Evolutionary conservation across 441 rosid species (phyloP), one percentile per base, ranked within the genome.

Genomic region (Populus hybrid): DNA sequence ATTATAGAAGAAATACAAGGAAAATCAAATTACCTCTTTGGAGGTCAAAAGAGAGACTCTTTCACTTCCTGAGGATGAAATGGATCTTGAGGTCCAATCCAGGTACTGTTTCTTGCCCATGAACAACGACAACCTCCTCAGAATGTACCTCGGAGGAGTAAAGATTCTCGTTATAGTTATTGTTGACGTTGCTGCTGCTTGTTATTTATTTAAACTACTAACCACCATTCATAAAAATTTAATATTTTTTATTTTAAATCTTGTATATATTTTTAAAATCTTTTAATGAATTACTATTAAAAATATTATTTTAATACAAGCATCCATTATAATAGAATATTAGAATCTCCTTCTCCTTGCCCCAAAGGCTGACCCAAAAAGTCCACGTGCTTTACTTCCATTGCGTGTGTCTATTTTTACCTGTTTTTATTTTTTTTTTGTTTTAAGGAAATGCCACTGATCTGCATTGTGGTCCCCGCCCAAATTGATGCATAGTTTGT

Each of bases 21-120:
- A 40, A 76, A 67, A 65, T 30, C 59, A 20, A 72, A 69, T 65
- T 18, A 88, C 93, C 83, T 85, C 85, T 35, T 86, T 88, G 50
- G 57, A 46, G n/a, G 83, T 67, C 74, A 89, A 80, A 69, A 89
- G 93, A 61, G 90, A 82, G 42, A 82, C 85, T 79, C 86, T 82
- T 63, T 85, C 90, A 77, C 84, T 82, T 36, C 89, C 90, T 11
- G 86, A 65, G 28, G 79, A 82, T 65, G 87, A 74, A 74, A 82
- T 70, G 82, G 84, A 81, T 82, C 83, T 89, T 70, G 95, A 81
- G 28, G 86, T 83, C 88, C 93, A 87, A 78, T 88, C 89, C 84
- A 84, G 74, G 50, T 85, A 83, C 83, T 70, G 86, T 76, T 90
- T 88, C 90, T 88, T 89, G 69, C 94, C 94, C 97, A 91, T 91